Conservation (phyloP, 495 filamentous ascomycete genomes). For the Beverwykella pulmonaria region DNA sequence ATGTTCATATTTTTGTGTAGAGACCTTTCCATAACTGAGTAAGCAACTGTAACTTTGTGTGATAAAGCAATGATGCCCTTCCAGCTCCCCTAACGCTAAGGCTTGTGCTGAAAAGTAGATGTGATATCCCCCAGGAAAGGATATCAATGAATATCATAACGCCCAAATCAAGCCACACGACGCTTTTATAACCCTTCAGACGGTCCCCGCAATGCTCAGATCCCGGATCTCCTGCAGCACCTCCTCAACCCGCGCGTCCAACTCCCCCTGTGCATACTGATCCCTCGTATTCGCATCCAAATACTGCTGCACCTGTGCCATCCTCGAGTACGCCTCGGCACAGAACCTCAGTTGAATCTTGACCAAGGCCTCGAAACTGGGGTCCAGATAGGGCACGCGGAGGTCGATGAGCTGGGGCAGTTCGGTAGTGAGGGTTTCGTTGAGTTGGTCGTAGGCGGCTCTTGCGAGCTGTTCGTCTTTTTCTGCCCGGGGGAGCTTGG, state of each 20-base stretch:
- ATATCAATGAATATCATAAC: too few species aligned
- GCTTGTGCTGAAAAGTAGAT: too few species aligned
- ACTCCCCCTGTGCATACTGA: constrained; percentile 89
- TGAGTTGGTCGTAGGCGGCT: constrained; percentile 90
- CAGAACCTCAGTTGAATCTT: constrained; percentile 99
- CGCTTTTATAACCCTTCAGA: constrained; percentile 41
- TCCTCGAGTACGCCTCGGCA: constrained; percentile 91
- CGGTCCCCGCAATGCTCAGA: constrained; percentile 85
- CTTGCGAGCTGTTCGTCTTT: constrained; percentile 93
- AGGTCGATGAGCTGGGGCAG: constrained; percentile 97
- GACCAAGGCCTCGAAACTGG: constrained; percentile 93
- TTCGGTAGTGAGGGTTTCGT: constrained; percentile 91
- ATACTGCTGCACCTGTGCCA: constrained; percentile 99
- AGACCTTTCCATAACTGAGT: too few species aligned
- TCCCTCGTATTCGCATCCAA: constrained; percentile 94
- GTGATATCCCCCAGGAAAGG: too few species aligned
- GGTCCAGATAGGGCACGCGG: constrained; percentile 94
- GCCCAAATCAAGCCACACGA: not conserved
- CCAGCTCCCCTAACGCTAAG: too few species aligned
- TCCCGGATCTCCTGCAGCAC: constrained; percentile 96
- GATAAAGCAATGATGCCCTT: too few species aligned
- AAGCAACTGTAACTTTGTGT: too few species aligned
- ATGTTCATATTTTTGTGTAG: too few species aligned
- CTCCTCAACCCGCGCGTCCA: constrained; percentile 92
- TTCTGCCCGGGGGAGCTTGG: constrained; percentile 90